phyloP scores from a whole-genome alignment of 148 eudicot genomes.

The Talinum fruticosum region DNA sequence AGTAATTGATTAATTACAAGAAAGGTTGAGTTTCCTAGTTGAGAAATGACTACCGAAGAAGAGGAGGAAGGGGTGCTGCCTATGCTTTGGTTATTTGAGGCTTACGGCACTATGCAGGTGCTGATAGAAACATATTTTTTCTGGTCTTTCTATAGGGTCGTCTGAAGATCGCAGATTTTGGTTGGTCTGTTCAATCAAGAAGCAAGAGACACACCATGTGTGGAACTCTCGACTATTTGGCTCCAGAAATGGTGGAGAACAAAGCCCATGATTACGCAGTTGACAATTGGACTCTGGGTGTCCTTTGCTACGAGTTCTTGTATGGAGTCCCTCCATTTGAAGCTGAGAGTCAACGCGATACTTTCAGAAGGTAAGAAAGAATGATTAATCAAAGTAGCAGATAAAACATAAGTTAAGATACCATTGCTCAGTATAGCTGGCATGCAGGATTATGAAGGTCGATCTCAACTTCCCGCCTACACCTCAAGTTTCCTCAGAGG shows the following conservation, averaged over 20 bases:
- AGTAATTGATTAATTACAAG: background rate
- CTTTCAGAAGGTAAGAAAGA: constrained; percentile 57
- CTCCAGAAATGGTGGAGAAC: constrained; percentile 96
- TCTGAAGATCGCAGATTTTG: constrained; percentile 88
- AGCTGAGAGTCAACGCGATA: constrained; percentile 73
- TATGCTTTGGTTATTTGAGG: background rate
- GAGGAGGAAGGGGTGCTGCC: background rate
- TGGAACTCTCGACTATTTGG: constrained; percentile 89
- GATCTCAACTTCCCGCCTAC: constrained; percentile 69
- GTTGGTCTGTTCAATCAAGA: constrained; percentile 87
- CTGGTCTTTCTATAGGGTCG: constrained; percentile 47
- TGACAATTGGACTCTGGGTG: constrained; percentile 88
- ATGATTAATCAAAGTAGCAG: background rate
- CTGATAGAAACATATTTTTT: background rate
- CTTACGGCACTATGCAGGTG: background rate
- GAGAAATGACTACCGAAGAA: background rate
- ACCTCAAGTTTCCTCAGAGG: constrained; percentile 60
- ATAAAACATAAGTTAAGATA: background rate
- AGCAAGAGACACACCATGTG: constrained; percentile 85
- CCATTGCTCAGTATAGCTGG: background rate
- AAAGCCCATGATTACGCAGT: constrained; percentile 85
- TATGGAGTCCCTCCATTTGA: constrained; percentile 92
- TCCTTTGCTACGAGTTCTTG: constrained; percentile 83
- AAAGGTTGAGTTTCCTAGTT: background rate
- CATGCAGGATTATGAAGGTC: constrained; percentile 65